Evolutionary conservation across 192 early-diverging fungal genomes (phyloP), one percentile per base, ranked within the genome.

Genomic region (Chytriomyces sp.): DNA sequence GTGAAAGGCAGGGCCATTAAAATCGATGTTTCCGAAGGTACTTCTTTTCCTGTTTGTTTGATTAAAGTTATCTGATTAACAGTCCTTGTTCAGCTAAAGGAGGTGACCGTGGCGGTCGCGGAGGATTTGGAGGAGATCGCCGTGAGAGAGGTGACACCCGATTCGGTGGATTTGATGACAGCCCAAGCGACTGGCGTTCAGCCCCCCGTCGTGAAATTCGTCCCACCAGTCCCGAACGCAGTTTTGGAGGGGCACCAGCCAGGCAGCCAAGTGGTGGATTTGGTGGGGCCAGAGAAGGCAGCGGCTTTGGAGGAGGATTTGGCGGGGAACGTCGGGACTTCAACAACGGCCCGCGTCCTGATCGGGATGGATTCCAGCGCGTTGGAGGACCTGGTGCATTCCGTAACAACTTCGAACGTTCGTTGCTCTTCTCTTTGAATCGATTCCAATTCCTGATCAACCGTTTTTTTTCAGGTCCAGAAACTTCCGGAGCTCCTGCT

Each of bases 1-100:
- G 77, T 95, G 18, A 82, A 85, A 64, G 88, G 91, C 11, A 89
- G 97, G 47, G 64, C 77, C 49, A 86, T 99, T 74, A 91, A 93
- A 59, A 89, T 99, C 74, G 92, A 93, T 78, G 89, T 97, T 73
- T 94, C 97, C 60, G 95, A 97, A 82, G 93, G 93, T 93, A 87
- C 86, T 88, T 86, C 16, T n/a, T n/a, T n/a, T 16, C 26, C 7
- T 69, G 24, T 72, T 61, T 61, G 49, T 43, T 63, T 26, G 53
- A 57, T 13, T 13, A 20, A 2, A 57, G 2, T 57, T 20, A n/a
- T 57, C 53, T 13, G 23, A n/a, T 60, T 23, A 2, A 18, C 16
- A 18, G 18, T 60, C 2, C 5, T 69, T 53, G 57, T 64, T 11
- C 20, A 13, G 13, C 45, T 75, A 49, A 75, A 73, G 45, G 66